Evolutionary conservation across 371 early-diverging fungal species (phyloP).

Genomic region (Haplosporangium sp.): DNA sequence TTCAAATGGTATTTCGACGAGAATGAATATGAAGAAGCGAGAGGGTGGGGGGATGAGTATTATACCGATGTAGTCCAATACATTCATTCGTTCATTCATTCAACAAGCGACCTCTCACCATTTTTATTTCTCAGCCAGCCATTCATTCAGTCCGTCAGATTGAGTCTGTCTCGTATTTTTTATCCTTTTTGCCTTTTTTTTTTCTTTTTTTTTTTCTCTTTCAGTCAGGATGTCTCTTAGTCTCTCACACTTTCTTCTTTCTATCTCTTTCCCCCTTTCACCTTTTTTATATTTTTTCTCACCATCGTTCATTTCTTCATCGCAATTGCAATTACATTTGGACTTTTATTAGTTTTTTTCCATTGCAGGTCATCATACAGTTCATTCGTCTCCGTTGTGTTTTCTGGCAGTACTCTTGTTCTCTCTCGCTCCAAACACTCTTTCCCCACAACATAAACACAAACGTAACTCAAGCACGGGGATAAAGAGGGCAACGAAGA

Average conservation of each 20-base stretch:
- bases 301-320: neutral
- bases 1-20: too few species aligned
- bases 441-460: neutral
- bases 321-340: neutral
- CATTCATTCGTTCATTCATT: too few species aligned
- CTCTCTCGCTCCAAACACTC: neutral
- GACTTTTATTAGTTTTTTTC: neutral
- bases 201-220: neutral
- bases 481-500: too few species aligned
- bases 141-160: too few species aligned
- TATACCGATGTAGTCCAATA: too few species aligned
- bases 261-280: conserved; percentile 1
- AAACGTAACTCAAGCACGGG: too few species aligned
- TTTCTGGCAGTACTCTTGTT: neutral
- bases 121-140: neutral
- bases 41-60: too few species aligned
- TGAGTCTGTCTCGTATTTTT: neutral
- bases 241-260: neutral
- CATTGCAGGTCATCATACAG: neutral
- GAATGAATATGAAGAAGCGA: too few species aligned
- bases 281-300: neutral
- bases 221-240: neutral
- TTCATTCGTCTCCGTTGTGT: neutral
- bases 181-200: neutral
- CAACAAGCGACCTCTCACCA: too few species aligned